These are phyloP conservation scores for Cryphonectria carpinicola DNA, from an alignment of 2,329 filamentous ascomycete species.

Conservation along the genomic window DNA sequence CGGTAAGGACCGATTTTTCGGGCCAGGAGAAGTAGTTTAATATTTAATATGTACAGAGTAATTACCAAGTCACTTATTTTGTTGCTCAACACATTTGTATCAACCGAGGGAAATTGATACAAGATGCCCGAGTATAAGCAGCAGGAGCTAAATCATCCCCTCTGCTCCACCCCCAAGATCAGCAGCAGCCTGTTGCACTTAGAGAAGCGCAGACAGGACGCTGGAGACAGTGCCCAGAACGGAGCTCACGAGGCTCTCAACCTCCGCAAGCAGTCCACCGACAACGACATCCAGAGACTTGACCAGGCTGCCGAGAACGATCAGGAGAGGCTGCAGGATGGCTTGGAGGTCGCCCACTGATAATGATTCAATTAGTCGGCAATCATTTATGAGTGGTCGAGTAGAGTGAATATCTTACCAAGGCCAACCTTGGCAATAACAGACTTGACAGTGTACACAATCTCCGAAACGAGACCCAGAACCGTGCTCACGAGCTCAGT, in stretches of 20 bases:
- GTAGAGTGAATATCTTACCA: slow-evolving; percentile 28
- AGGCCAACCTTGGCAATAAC: slow-evolving; percentile 36
- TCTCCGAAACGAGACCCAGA: slow-evolving; percentile 34
- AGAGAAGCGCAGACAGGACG: slow-evolving; percentile 30
- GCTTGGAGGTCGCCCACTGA: slow-evolving; percentile 30
- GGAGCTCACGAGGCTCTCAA: slow-evolving; percentile 32
- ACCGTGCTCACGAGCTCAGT: slow-evolving; percentile 33
- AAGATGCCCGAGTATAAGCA: slow-evolving; percentile 9
- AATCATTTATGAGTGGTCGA: neutral
- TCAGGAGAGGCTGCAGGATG: slow-evolving; percentile 33
- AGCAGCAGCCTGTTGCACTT: neutral
- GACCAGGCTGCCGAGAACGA: slow-evolving; percentile 34
- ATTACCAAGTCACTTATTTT: neutral
- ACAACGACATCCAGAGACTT: slow-evolving; percentile 34
- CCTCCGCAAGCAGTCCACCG: slow-evolving; percentile 32
- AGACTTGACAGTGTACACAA: slow-evolving; percentile 35
- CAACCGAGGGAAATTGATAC: neutral
- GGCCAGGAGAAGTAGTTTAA: neutral
- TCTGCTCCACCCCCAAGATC: neutral
- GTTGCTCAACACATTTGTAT: neutral
- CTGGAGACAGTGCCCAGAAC: slow-evolving; percentile 32
- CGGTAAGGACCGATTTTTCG: neutral
- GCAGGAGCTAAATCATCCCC: slow-evolving; percentile 11
- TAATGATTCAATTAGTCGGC: neutral
- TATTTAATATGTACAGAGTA: slow-evolving; percentile 1